Evolutionary conservation across 768 basidiomycete genomes (phyloP), one percentile per base, ranked within the genome.

Genomic region (Kwoniella dendrophila): DNA sequence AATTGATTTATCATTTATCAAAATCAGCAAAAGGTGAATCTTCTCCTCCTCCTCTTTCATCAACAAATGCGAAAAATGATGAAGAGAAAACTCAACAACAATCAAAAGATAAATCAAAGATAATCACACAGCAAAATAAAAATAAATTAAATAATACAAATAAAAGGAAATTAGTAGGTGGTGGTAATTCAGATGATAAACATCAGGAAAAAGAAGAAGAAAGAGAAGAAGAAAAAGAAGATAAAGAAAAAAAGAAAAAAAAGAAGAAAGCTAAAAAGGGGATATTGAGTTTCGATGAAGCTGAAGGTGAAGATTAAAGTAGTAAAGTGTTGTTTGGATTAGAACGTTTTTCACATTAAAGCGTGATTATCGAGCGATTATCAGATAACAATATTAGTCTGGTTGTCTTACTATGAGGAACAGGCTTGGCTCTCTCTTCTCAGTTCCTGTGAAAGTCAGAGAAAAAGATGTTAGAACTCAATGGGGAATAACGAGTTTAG

Each of bases 241-340:
- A 22, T 20, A 60, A 61, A 38, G 60, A 54, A 18, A 45, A 59
- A 30, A 67, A 69, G 59, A 75, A 69, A 57, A 79, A 73, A 64
- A 80, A 80, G 75, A 80, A 80, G 63, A 74, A 74, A 60, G 72
- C 69, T 54, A 74, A 74, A 29, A 81, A 81, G 64, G 75, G 72
- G 7, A 63, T 81, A 51, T 59, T 81, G 60, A 79, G 78, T 57
- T 81, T 81, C 47, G 69, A 78, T 33, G 77, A 80, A 38, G 69
- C 64, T 3, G 71, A 75, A 33, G 78, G 77, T 44, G 77, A 76
- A 34, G 36, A 44, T 4, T 55, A 58, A 27, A 16, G 36, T 12
- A 22, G 6, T 29, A 43, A n/a, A n/a, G n/a, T n/a, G n/a, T n/a
- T n/a, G n/a, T n/a, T n/a, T n/a, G n/a, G n/a, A n/a, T n/a, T n/a